These are phyloP conservation scores for Tolypocladium ophioglossoides DNA, from an alignment of 2,329 filamentous ascomycete species.

Conservation along the genomic window DNA sequence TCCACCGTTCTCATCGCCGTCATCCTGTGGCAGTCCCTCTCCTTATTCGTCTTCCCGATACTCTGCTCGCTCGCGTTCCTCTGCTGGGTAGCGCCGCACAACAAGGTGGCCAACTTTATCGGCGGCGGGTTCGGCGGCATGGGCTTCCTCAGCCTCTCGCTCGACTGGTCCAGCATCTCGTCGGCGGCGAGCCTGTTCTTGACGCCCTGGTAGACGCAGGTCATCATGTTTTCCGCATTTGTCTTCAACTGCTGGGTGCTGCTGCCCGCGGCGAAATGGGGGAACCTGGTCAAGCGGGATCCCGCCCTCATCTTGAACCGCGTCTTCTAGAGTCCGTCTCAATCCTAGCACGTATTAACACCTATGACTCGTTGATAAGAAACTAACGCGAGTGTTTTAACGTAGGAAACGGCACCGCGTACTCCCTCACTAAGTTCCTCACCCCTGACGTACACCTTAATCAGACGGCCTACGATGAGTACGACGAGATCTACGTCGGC, in stretches of 20 bases:
- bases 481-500: constrained; percentile 47
- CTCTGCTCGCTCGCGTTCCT: constrained; percentile 49
- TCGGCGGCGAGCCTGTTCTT: constrained; percentile 40
- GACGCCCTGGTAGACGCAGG: constrained; percentile 49
- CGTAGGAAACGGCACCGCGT: constrained; percentile 20
- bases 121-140: constrained; percentile 51
- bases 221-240: constrained; percentile 43
- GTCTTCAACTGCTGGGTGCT: constrained; percentile 47
- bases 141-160: constrained; percentile 47
- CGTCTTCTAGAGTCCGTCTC: constrained; percentile 27
- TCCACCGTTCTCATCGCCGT: constrained; percentile 41
- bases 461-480: constrained; percentile 32
- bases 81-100: constrained; percentile 52
- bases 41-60: constrained; percentile 50
- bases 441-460: constrained; percentile 31
- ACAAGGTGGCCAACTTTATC: constrained; percentile 47
- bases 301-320: constrained; percentile 48
- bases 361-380: not conserved
- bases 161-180: constrained; percentile 53
- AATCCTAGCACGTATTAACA: not conserved
- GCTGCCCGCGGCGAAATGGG: constrained; percentile 48
- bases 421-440: constrained; percentile 22
- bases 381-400: not conserved
- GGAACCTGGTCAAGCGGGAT: constrained; percentile 39
- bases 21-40: constrained; percentile 51